Conservation (phyloP, 2,329 filamentous ascomycete species). For the Apiospora arundinis region DNA sequence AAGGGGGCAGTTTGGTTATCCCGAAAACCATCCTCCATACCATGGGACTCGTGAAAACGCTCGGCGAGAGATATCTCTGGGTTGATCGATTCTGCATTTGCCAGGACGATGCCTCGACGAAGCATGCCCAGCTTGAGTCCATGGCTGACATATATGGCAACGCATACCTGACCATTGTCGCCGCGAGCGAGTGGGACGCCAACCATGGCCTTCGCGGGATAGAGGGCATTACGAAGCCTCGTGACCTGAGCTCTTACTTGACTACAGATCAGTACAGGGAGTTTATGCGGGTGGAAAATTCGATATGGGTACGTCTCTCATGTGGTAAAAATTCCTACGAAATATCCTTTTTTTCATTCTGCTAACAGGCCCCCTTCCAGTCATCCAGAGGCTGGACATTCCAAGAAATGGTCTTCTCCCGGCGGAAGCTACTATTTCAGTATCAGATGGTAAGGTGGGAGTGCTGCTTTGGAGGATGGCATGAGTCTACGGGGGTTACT, state of each 20-base stretch:
- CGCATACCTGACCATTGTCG: slow-evolving; percentile 46
- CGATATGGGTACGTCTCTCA: background rate
- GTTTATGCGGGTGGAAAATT: background rate
- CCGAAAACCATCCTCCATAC: background rate
- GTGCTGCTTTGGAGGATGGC: background rate
- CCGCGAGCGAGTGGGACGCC: slow-evolving; percentile 31
- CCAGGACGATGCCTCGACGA: slow-evolving; percentile 29
- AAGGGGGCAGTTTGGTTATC: background rate
- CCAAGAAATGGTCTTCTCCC: background rate
- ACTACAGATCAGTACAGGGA: background rate
- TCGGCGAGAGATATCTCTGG: slow-evolving; percentile 47
- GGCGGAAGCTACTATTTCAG: background rate
- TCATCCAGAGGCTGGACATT: background rate
- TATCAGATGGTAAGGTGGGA: background rate
- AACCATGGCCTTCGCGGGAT: background rate
- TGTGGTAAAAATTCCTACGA: background rate
- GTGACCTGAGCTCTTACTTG: background rate
- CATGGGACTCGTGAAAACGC: background rate
- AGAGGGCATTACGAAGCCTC: background rate
- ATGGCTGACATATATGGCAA: slow-evolving; percentile 48
- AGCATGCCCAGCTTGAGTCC: slow-evolving; percentile 39
- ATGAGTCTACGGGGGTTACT: background rate
- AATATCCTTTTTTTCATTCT: no score
- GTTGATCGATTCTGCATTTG: slow-evolving; percentile 46
- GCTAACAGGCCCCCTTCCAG: background rate